These are phyloP conservation scores for Boletus subcaerulescens DNA, from an alignment of 768 basidiomycete species.

Conservation along the genomic window DNA sequence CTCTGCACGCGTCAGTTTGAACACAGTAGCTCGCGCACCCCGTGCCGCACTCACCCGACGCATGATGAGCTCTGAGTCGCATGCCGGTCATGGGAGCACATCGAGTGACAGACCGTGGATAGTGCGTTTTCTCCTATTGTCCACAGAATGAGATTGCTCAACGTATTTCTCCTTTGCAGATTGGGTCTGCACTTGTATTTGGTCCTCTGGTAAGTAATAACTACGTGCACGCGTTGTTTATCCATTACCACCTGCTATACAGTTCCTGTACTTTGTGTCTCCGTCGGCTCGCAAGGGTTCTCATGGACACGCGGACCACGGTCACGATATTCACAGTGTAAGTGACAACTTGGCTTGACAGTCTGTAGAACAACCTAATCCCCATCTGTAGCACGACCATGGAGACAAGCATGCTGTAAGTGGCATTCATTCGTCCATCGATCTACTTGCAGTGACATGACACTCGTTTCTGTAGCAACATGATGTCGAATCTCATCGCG, in stretches of 20 bases:
- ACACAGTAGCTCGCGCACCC: slow-evolving; percentile 10
- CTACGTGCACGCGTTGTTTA: not conserved
- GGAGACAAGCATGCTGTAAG: slow-evolving; percentile 18
- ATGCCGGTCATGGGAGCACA: slow-evolving; percentile 16
- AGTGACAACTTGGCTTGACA: slow-evolving; percentile 5
- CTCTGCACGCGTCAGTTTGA: slow-evolving; percentile 3
- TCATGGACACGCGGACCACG: slow-evolving; percentile 24
- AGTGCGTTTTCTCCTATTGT: slow-evolving; percentile 13
- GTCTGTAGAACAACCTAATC: slow-evolving; percentile 10
- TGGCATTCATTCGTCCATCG: not conserved
- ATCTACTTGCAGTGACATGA: not conserved
- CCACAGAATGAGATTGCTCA: not conserved
- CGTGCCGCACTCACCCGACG: slow-evolving; percentile 21
- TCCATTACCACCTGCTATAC: not conserved
- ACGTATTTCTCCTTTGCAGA: slow-evolving; percentile 8
- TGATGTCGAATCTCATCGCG: slow-evolving; percentile 5
- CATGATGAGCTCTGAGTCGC: slow-evolving; percentile 25
- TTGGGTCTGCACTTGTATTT: slow-evolving; percentile 33
- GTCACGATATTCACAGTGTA: slow-evolving; percentile 22
- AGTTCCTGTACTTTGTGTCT: slow-evolving; percentile 33
- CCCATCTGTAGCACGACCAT: slow-evolving; percentile 12
- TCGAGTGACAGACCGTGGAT: slow-evolving; percentile 30
- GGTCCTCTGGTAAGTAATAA: slow-evolving; percentile 27
- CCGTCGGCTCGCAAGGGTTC: slow-evolving; percentile 26
- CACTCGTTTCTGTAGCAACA: slow-evolving; percentile 17